Base-by-base conservation (phyloP, 208 protist genomes). In the Wallacemonas sp. region DNA sequence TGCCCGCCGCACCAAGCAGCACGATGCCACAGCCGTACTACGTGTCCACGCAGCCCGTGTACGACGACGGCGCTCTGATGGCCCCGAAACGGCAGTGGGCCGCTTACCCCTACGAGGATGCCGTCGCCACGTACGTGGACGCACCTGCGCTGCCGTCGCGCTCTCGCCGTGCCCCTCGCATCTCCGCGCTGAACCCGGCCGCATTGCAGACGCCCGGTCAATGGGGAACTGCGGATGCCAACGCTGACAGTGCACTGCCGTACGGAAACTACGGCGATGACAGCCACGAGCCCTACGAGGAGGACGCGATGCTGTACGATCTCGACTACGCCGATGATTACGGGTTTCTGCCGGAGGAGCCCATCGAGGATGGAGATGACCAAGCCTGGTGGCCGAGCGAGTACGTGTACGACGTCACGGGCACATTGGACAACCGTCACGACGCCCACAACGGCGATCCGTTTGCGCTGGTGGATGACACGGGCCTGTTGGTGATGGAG, bases 181-280 rank as follows among this genome's bases (percentile, higher is more conserved):
- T 49, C 44, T 16, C 20, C 7, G 10, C 44, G 44, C 44, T 49
- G 5, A 23, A 49, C 44, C 44, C 44, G 5, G 44, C 44, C 12
- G 44, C 44, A 22, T 16, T 49, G 16, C 11, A 49, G 16, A 7
- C 7, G 44, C 0, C 20, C 11, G 44, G 16, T 22, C 5, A 7
- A 23, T 49, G 44, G 44, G 36, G 7, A 41, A 7, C 36, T 16
- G 36, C 36, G 10, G 36, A 14, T 14, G 7, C 36, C 10, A 41
- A n/a, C n/a, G n/a, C n/a, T n/a, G n/a, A n/a, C 36, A 41, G 14
- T 41, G 36, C 44, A 57, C 50, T 41, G 36, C 36, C 36, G 36
- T 41, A 41, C 36, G 36, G 36, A 41, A n/a, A n/a, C n/a, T n/a
- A n/a, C n/a, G 46, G 0, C 10, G 46, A 10, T 16, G 46, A 16